These are phyloP conservation scores for Haberlea rhodopensis DNA, from an alignment of 257 asterid species.

Conservation along the genomic window DNA sequence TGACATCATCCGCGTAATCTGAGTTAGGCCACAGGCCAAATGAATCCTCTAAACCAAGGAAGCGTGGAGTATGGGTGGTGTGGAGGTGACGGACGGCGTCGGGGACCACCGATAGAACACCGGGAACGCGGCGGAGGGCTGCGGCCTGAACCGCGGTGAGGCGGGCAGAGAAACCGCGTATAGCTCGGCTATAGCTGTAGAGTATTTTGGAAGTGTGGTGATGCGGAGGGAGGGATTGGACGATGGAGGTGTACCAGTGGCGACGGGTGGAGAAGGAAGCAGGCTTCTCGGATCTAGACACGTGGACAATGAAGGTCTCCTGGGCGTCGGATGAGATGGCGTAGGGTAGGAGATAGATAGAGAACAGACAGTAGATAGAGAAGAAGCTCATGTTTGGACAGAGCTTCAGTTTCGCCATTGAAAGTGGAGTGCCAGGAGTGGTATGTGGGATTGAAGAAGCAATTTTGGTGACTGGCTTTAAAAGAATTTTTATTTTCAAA, in stretches of 20 bases:
- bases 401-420: conserved; percentile 32
- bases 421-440: conserved; percentile 19
- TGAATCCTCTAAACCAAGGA: conserved; percentile 58
- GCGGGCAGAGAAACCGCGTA: conserved; percentile 73
- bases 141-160: conserved; percentile 57
- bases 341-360: conserved; percentile 31
- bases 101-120: conserved; percentile 67
- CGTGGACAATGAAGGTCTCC: conserved; percentile 76
- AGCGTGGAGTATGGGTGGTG: conserved; percentile 79
- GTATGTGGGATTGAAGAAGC: conserved; percentile 15
- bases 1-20: conserved; percentile 77
- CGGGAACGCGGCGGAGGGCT: conserved; percentile 46
- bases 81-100: conserved; percentile 60
- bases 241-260: conserved; percentile 70
- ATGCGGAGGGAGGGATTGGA: conserved; percentile 56
- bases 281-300: conserved; percentile 62
- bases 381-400: conserved; percentile 29
- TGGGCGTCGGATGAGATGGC: conserved; percentile 42
- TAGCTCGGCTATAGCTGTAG: conserved; percentile 66
- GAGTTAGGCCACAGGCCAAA: conserved; percentile 86
- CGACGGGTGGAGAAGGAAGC: conserved; percentile 56
- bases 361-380: conserved; percentile 27
- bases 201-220: conserved; percentile 53
- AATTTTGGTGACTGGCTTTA: too few relatives aligned
- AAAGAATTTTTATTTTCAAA: too few relatives aligned